Percentiles rank a stretch among this genome's conserved stretches.
Evolutionary conservation across 2,329 filamentous ascomycete species (phyloP).

Genomic region (Paecilomyces variotii): DNA sequence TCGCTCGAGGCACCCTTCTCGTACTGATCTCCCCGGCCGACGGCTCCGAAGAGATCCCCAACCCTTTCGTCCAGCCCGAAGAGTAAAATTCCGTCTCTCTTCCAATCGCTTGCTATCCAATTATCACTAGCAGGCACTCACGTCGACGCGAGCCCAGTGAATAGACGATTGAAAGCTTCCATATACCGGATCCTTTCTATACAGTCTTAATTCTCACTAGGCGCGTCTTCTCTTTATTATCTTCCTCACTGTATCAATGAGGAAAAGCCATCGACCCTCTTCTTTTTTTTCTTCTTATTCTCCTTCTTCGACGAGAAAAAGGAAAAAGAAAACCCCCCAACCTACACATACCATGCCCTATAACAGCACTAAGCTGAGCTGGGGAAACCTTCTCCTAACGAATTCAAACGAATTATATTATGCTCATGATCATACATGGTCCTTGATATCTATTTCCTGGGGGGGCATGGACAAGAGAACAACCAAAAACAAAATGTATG

Average conservation of each 20-base stretch:
- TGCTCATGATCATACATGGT: neutral
- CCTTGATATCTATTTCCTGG: no score
- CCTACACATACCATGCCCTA: no score
- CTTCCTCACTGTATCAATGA: neutral
- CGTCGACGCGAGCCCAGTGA: neutral
- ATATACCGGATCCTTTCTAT: neutral
- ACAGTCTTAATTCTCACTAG: neutral
- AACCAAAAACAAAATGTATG: neutral
- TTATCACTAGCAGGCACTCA: neutral
- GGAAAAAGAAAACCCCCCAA: no score
- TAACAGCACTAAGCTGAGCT: no score
- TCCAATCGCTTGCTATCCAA: neutral
- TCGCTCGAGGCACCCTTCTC: slow-evolving; percentile 83
- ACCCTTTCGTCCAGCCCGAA: slow-evolving; percentile 75
- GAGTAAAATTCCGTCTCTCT: slow-evolving; percentile 38
- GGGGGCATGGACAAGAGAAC: no score
- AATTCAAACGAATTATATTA: neutral
- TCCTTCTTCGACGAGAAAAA: no score
- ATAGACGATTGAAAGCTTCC: neutral
- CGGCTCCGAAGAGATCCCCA: slow-evolving; percentile 90
- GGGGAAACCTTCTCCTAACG: neutral
- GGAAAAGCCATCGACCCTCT: neutral
- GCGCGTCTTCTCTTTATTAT: no score
- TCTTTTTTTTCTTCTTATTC: no score
- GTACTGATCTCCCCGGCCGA: slow-evolving; percentile 89